Base-by-base conservation (phyloP, 2,329 filamentous ascomycete genomes). In the Penicillium sp. region DNA sequence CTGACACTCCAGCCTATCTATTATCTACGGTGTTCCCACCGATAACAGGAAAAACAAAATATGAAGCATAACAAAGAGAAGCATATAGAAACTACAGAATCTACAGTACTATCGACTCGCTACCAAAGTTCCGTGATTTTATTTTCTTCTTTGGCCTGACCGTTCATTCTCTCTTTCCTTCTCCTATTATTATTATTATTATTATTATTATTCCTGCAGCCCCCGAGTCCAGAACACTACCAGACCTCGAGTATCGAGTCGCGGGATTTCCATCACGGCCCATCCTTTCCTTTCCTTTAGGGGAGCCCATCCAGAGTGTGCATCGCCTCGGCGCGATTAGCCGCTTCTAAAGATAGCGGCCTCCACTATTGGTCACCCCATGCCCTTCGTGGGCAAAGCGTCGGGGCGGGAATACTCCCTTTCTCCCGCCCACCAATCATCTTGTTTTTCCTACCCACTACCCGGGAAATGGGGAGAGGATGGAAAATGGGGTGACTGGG, bases 281-380 rank as follows among this genome's bases (percentile, higher is more conserved):
- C 56, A 60, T 59, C 60, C 38, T 57, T 55, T 58, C 60, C 38
- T 57, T 55, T 58, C 56, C 53, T 55, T 66, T 49, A 38, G 58
- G 57, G 57, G n/a, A 45, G 9, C 12, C 35, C 49, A 53, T 53
- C 63, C 55, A 49, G 33, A 59, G 47, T 19, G 47, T 45, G 47
- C 60, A 53, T 67, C 57, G 42, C 53, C 61, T 47, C 22, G 17
- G 50, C n/a, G 47, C 60, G 22, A 70, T 70, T 70, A 64, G 67
- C 50, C 40, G 54, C 62, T 67, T 65, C 71, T 72, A 73, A 72
- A 72, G 60, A 72, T 73, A 73, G 72, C 50, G 63, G 57, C 38
- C 55, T 56, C 61, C 63, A 65, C 53, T 38, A 30, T 35, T 54
- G 55, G 58, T 33, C 53, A 17, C 47, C 53, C 59, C 60, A 62